Base-by-base conservation (phyloP, 73 alveolate species). In the Tetrahymena malaccensis region DNA sequence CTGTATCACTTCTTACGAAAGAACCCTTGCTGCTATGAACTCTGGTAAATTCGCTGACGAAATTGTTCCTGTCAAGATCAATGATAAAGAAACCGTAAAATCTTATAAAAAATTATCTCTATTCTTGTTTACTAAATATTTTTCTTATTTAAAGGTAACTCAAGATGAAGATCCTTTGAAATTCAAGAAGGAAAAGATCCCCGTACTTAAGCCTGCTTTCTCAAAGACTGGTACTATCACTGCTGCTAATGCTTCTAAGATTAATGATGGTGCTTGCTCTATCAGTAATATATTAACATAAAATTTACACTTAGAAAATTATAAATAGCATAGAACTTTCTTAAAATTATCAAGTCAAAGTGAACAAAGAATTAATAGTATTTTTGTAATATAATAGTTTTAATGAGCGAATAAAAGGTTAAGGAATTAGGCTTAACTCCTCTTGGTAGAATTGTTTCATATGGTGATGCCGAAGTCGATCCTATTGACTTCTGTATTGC, bases 401-500 rank as follows among this genome's bases (percentile, higher is more conserved):
- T 98, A 56, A 97, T 97, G 97, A 93, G 96, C 12, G 99, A 97
- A 58, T 97, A 98, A 56, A 97, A 96, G n/a, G 98, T 98, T 57
- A 97, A 98, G 93, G 97, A 94, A 84, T 96, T 97, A 94, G 98
- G 98, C 0, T 97, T 98, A 13, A 98, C 95, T 83, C 98, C 99
- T 13, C 94, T 98, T 2, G 99, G 98, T 34, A 95, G 99, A 97
- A 97, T 98, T 34, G 96, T 97, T 22, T 96, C 97, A 16, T 97
- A 96, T 94, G 99, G 97, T 38, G 99, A 98, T 96, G 97, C 98
- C 9, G 99, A 94, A 85, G 98, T 97, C 21, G 97, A 96, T 34
- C 98, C 99, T 15, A 97, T 98, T 94, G 99, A 98, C 70, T 98
- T 98, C 97, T 98, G 97, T 55, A 97, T 98, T 58, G 99, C 99